Evolutionary conservation across 768 basidiomycete genomes (phyloP).

Genomic region (Mycena olivaceomarginata): DNA sequence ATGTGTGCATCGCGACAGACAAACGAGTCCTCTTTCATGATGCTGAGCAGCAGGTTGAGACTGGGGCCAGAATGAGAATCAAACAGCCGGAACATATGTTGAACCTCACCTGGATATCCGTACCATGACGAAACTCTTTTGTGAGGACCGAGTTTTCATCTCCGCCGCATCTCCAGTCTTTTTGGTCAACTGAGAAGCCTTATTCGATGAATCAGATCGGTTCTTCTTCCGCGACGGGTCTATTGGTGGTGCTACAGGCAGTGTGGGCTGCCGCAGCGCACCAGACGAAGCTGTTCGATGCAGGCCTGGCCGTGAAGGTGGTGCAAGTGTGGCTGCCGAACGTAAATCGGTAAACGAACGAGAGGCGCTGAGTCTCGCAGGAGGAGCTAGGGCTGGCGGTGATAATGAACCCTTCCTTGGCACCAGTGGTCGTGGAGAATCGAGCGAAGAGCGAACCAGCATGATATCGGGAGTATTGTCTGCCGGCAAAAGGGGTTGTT

Average conservation of each 20-base stretch:
- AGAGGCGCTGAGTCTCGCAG: conserved; percentile 73
- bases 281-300: conserved; percentile 64
- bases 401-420: conserved; percentile 50
- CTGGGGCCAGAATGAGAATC: conserved; percentile 56
- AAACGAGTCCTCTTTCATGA: conserved; percentile 90
- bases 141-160: conserved; percentile 87
- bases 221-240: conserved; percentile 37
- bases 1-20: conserved; percentile 88
- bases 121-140: conserved; percentile 90
- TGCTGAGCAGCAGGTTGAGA: conserved; percentile 83
- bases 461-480: conserved; percentile 40
- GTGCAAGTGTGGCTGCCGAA: conserved; percentile 56
- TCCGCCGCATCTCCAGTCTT: conserved; percentile 80
- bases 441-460: conserved; percentile 66
- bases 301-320: conserved; percentile 52
- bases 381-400: conserved; percentile 57
- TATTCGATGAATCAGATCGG: conserved; percentile 32
- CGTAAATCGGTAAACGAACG: conserved; percentile 85
- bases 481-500: conserved; percentile 14
- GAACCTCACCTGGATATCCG: conserved; percentile 78
- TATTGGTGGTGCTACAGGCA: conserved; percentile 32
- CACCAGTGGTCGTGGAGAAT: conserved; percentile 64
- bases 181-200: conserved; percentile 41
- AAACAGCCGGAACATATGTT: conserved; percentile 39
- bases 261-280: conserved; percentile 50